phyloP scores from a whole-genome alignment of 495 filamentous ascomycete genomes.

The Collariella sp. region DNA sequence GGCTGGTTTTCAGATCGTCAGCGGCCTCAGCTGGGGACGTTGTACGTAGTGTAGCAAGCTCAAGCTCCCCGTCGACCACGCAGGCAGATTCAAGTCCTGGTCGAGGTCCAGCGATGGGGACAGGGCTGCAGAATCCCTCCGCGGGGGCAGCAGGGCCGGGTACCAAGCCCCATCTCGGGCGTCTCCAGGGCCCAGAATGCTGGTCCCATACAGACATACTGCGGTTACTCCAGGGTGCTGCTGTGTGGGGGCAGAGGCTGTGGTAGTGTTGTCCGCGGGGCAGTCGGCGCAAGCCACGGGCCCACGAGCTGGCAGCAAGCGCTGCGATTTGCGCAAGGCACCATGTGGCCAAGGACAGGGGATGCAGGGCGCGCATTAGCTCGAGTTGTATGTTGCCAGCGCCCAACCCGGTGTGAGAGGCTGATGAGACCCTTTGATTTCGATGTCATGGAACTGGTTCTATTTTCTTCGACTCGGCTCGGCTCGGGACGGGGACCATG shows the following conservation, averaged over 20 bases:
- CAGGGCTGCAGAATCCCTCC: no score
- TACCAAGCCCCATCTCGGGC: not conserved
- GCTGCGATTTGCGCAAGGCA: constrained; percentile 22
- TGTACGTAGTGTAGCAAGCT: not conserved
- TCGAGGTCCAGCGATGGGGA: not conserved
- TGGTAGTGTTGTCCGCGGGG: constrained; percentile 8
- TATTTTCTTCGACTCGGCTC: no score
- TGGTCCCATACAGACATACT: constrained; percentile 5
- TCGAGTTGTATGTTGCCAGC: not conserved
- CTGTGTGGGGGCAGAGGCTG: constrained; percentile 3
- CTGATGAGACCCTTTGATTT: no score
- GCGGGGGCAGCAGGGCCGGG: no score
- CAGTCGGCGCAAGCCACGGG: constrained; percentile 15
- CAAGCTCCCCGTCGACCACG: not conserved
- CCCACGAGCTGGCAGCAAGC: constrained; percentile 18
- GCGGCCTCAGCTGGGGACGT: not conserved
- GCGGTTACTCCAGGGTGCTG: constrained; percentile 10
- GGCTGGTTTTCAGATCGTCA: constrained; percentile 3
- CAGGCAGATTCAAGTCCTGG: not conserved
- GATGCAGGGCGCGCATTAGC: not conserved
- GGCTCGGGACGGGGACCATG: no score
- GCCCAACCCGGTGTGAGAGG: no score
- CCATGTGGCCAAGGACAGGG: constrained; percentile 5
- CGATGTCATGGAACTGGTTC: no score
- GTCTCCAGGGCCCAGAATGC: not conserved